Evolutionary conservation across 1,284 basidiomycete genomes (phyloP).

Genomic region (Ganoderma lucidum): DNA sequence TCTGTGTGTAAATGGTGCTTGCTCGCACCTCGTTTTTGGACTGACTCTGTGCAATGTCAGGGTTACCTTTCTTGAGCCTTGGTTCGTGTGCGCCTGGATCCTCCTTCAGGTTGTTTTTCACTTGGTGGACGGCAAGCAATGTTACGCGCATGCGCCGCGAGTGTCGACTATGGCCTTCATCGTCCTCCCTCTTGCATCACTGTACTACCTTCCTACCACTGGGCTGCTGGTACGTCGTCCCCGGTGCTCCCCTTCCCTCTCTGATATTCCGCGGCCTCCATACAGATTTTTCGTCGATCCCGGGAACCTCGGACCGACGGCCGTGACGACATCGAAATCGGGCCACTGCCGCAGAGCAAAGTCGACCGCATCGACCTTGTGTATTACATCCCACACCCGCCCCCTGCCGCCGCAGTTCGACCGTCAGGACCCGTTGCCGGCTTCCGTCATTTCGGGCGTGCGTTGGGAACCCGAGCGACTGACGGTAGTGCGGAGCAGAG

Average conservation of each 20-base stretch:
- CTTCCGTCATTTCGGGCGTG: not conserved
- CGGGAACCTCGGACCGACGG: slow-evolving; percentile 35
- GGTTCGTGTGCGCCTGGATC: slow-evolving; percentile 14
- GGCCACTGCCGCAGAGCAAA: slow-evolving; percentile 67
- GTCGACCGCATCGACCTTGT: slow-evolving; percentile 81
- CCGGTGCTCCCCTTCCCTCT: not conserved
- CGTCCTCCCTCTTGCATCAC: slow-evolving; percentile 69
- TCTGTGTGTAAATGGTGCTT: not conserved
- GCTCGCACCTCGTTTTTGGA: too few relatives aligned
- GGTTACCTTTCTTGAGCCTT: not conserved
- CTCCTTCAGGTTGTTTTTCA: not conserved
- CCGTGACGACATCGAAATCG: slow-evolving; percentile 45
- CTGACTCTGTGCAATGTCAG: not conserved
- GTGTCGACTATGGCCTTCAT: not conserved
- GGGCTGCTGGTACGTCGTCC: slow-evolving; percentile 45
- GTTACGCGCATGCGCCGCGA: not conserved
- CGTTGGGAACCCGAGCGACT: not conserved
- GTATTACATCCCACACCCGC: slow-evolving; percentile 76
- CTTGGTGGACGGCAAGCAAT: not conserved
- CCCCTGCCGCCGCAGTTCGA: slow-evolving; percentile 49
- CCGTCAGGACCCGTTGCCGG: slow-evolving; percentile 52
- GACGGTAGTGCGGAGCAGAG: not conserved
- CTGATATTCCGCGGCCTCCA: not conserved
- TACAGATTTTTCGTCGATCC: not conserved
- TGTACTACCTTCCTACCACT: slow-evolving; percentile 61